phyloP scores from a whole-genome alignment of 805 yeast genomes.

The Metschnikowia baotianmanensis region DNA sequence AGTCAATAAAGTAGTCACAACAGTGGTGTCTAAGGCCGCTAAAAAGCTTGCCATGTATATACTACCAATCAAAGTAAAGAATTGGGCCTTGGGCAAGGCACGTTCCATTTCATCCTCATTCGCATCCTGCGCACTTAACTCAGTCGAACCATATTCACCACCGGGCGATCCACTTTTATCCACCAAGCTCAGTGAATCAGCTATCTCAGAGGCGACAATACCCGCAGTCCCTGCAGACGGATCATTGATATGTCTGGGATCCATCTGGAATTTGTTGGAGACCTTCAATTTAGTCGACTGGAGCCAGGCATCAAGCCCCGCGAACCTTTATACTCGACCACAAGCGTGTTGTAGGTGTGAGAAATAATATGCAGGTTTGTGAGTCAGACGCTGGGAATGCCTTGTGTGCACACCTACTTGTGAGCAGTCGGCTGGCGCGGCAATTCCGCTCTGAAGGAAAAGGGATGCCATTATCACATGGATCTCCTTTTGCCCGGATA shows the following conservation, averaged over 20 bases:
- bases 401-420: too few species aligned
- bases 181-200: slow-evolving; percentile 1
- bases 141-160: slow-evolving; percentile 5
- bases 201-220: slow-evolving; percentile 10
- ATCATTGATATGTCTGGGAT: slow-evolving; percentile 1
- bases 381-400: too few species aligned
- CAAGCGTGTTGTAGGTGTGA: too few species aligned
- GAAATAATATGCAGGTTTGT: too few species aligned
- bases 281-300: too few species aligned
- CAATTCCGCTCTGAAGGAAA: too few species aligned
- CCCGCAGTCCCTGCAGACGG: slow-evolving; percentile 12
- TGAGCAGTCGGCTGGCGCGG: too few species aligned
- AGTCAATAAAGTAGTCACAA: slow-evolving; percentile 63
- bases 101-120: neutral
- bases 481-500: too few species aligned
- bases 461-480: too few species aligned
- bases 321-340: too few species aligned
- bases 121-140: neutral
- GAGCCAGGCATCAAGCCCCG: too few species aligned
- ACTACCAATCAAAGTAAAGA: slow-evolving; percentile 30
- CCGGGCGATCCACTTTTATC: neutral
- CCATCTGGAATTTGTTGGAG: slow-evolving; percentile 1
- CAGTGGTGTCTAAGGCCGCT: slow-evolving; percentile 66
- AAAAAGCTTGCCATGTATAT: slow-evolving; percentile 46
- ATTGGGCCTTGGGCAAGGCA: slow-evolving; percentile 30